Conservation (phyloP, 2,329 filamentous ascomycete species). For the Ambrosiella xylebori region DNA sequence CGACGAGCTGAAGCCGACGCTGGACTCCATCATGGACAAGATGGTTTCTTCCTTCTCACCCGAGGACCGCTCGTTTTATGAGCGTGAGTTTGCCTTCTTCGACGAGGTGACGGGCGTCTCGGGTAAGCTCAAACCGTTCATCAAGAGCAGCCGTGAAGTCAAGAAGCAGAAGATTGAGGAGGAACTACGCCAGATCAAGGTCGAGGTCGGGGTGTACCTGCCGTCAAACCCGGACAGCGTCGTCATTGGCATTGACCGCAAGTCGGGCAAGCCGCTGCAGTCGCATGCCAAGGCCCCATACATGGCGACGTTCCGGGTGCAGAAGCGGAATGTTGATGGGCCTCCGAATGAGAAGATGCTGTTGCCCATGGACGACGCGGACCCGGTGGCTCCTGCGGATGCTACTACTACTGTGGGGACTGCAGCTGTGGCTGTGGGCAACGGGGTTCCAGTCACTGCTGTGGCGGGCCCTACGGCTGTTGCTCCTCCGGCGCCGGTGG, state of each 20-base stretch:
- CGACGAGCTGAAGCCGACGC: slow-evolving; percentile 78
- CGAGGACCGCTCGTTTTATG: slow-evolving; percentile 71
- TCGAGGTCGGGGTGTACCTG: slow-evolving; percentile 92
- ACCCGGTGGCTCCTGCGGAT: neutral
- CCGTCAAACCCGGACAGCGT: slow-evolving; percentile 94
- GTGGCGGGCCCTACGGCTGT: neutral
- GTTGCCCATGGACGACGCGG: slow-evolving; percentile 32
- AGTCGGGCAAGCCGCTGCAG: slow-evolving; percentile 92
- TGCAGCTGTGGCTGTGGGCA: slow-evolving; percentile 8
- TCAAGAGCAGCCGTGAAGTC: slow-evolving; percentile 81
- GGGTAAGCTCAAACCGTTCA: slow-evolving; percentile 83
- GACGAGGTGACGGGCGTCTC: slow-evolving; percentile 91
- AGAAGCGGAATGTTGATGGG: slow-evolving; percentile 41
- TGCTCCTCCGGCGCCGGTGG: slow-evolving; percentile 32
- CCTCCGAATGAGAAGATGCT: slow-evolving; percentile 6
- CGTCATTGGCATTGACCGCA: slow-evolving; percentile 93
- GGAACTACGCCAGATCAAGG: slow-evolving; percentile 89
- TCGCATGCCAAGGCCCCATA: slow-evolving; percentile 97
- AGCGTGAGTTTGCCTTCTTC: slow-evolving; percentile 95
- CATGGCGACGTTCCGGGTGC: slow-evolving; percentile 97
- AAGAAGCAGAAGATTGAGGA: slow-evolving; percentile 99
- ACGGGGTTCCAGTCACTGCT: neutral
- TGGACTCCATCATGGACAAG: slow-evolving; percentile 76
- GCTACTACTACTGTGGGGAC: slow-evolving; percentile 10
- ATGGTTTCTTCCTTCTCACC: slow-evolving; percentile 68